Base-by-base conservation (phyloP, 2,329 filamentous ascomycete genomes). In the Cladosporium cucumerinum region DNA sequence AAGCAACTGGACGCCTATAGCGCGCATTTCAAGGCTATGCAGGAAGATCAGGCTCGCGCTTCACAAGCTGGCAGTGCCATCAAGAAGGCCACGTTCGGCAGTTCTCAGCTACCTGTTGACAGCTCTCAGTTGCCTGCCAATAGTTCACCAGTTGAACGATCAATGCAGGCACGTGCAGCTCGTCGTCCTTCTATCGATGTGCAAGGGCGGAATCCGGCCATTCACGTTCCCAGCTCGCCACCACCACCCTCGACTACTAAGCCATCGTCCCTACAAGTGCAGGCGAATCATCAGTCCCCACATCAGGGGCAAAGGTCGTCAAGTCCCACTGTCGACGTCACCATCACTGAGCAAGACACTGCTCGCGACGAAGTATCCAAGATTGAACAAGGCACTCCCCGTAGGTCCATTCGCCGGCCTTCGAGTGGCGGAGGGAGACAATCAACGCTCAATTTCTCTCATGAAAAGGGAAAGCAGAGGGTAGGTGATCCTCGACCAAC, bases 151-250 rank as follows among this genome's bases (percentile, higher is more conserved):
- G 59, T 61, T 30, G 59, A 61, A 23, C 59, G 59, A 25, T 61
- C 59, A n/a, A 55, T 62, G 49, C 60, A 62, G 34, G 60, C 49
- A 43, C 49, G 60, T 4, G 60, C 60, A 21, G 60, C 60, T n/a
- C 60, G 60, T 32, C 60, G 49, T 3, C 34, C 49, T 21, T 62
- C 60, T 5, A 10, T 25, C 25, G 49, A 30, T n/a, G 16, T 11
- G n/a, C 21, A 5, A 39, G 34, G 18, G 18, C 60, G 2, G 10
- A 1, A 6, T 32, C 2, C 5, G 23, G 21, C 10, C 25, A 30
- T 14, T 6, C n/a, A 55, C 12, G 49, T 62, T 21, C 49, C 60
- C 14, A 62, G 60, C 49, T 62, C 60, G 25, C 60, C 60, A 32
- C 49, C 60, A 18, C 60, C 55, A 12, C n/a, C n/a, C 21, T 18